These are phyloP conservation scores for Mediolabrus comicus DNA, from an alignment of 108 stramenopile genomes.

Conservation along the genomic window DNA sequence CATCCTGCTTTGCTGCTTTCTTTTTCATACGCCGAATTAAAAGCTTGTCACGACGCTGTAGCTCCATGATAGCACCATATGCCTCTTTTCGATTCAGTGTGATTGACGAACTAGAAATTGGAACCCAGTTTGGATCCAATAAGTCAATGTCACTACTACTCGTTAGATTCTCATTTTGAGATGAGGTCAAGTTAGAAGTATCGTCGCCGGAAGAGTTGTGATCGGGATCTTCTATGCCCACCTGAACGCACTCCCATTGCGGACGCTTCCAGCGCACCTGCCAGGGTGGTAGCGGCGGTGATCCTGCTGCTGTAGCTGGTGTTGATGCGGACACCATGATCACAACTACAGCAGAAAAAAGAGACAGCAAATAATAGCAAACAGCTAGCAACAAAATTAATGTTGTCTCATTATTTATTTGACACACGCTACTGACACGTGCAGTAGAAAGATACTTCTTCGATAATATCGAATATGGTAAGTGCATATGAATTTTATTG, in stretches of 20 bases:
- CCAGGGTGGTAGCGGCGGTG: conserved; percentile 26
- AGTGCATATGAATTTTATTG: too few species aligned
- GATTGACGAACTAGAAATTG: conserved; percentile 25
- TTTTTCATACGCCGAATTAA: neutral
- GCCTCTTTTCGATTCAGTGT: conserved; percentile 35
- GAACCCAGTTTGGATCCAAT: conserved; percentile 14
- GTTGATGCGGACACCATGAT: conserved; percentile 1
- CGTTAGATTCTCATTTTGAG: conserved; percentile 2
- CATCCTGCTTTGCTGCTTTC: neutral
- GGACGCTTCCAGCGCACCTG: conserved; percentile 49
- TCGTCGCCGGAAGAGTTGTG: neutral
- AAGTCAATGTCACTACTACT: neutral
- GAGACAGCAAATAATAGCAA: too few species aligned
- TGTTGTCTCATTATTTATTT: too few species aligned
- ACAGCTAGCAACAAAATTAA: too few species aligned
- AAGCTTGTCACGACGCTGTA: conserved; percentile 12
- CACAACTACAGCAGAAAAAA: too few species aligned
- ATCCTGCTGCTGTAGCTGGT: neutral
- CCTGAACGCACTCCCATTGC: conserved; percentile 22
- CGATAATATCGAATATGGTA: too few species aligned
- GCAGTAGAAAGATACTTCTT: too few species aligned
- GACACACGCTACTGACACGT: too few species aligned
- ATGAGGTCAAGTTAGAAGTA: neutral
- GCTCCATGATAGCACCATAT: conserved; percentile 18
- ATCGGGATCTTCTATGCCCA: conserved; percentile 11